Percentiles rank a stretch among this genome's conserved stretches.
Evolutionary conservation across 768 basidiomycete species (phyloP).

Genomic region (Lanmaoa pseudosensibilis): DNA sequence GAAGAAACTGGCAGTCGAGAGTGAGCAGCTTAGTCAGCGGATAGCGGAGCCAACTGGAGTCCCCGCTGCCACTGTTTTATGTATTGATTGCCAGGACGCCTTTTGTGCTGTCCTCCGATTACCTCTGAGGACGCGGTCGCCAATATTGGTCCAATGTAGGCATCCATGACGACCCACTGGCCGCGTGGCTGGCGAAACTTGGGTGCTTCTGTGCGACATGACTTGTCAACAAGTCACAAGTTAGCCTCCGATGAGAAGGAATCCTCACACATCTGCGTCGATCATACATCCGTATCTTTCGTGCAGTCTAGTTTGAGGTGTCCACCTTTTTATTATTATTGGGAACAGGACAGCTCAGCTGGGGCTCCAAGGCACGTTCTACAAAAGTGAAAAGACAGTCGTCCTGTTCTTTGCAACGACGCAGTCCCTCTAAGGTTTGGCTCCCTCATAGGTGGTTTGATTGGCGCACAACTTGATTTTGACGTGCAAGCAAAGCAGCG

Average conservation of each 20-base stretch:
- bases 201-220: not conserved
- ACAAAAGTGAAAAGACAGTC: not conserved
- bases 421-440: too few relatives aligned
- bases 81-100: too few relatives aligned
- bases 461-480: not conserved
- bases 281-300: not conserved
- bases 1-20: too few relatives aligned
- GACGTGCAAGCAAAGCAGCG: not conserved
- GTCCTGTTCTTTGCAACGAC: too few relatives aligned
- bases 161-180: not conserved
- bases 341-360: not conserved
- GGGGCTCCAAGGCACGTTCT: not conserved
- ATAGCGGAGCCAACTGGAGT: too few relatives aligned
- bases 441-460: not conserved
- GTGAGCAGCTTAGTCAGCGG: too few relatives aligned
- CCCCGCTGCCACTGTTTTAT: too few relatives aligned
- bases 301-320: not conserved
- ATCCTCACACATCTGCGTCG: not conserved
- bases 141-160: too few relatives aligned
- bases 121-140: too few relatives aligned
- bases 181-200: too few relatives aligned
- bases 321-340: not conserved
- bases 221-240: not conserved
- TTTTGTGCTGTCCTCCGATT: too few relatives aligned
- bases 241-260: not conserved